Evolutionary conservation across 306 rosid genomes (phyloP).

Genomic region (Acacia melanoxylon): DNA sequence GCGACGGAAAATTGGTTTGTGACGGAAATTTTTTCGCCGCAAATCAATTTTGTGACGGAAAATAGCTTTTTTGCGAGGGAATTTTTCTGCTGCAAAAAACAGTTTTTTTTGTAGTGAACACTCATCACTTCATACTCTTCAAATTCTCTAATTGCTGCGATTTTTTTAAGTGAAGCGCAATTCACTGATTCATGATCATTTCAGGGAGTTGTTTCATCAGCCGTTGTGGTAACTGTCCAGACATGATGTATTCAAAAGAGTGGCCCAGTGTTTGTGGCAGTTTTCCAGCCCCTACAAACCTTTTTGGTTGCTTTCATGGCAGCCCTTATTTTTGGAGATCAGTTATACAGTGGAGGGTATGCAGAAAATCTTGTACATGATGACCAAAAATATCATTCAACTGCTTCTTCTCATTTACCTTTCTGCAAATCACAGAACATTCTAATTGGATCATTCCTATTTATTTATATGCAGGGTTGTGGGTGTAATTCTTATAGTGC

Average conservation of each 20-base stretch:
- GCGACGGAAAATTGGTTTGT: too few species aligned
- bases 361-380: not conserved
- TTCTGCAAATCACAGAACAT: not conserved
- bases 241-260: slow-evolving; percentile 77
- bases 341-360: slow-evolving; percentile 49
- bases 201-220: slow-evolving; percentile 60
- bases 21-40: too few species aligned
- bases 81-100: too few species aligned
- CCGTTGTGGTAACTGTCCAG: slow-evolving; percentile 53
- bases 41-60: too few species aligned
- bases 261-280: slow-evolving; percentile 54
- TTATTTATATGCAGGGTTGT: slow-evolving; percentile 40
- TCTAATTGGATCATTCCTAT: not conserved
- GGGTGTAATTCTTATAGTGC: slow-evolving; percentile 46
- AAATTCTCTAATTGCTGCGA: not conserved
- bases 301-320: slow-evolving; percentile 49
- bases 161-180: not conserved
- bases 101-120: too few species aligned
- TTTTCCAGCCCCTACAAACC: slow-evolving; percentile 56
- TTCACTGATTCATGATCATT: slow-evolving; percentile 25
- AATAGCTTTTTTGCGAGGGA: too few species aligned
- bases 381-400: not conserved
- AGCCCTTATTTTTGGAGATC: slow-evolving; percentile 41
- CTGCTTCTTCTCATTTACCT: not conserved
- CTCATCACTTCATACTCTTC: not conserved